phyloP scores from a whole-genome alignment of 2,329 filamentous ascomycete genomes.

The Fusarium pseudonygamai region DNA sequence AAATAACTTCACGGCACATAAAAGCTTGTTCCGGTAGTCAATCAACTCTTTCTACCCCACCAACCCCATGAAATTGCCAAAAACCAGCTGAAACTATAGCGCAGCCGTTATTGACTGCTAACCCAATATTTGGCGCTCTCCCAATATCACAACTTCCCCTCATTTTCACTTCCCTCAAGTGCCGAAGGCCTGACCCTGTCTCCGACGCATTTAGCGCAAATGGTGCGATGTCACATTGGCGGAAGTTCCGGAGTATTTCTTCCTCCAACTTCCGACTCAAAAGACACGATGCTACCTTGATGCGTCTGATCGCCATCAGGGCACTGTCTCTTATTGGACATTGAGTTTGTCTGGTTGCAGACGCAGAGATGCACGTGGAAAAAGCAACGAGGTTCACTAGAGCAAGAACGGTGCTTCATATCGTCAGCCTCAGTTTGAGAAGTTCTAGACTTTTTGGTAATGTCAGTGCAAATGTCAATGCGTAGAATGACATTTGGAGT shows the following conservation, averaged over 20 bases:
- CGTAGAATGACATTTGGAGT: not conserved
- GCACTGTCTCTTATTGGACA: not conserved
- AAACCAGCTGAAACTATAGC: not conserved
- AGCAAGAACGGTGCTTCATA: not conserved
- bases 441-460: not conserved
- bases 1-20: no score
- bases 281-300: not conserved
- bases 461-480: not conserved
- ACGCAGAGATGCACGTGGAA: not conserved
- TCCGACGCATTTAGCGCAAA: not conserved
- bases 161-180: not conserved
- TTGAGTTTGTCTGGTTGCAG: not conserved
- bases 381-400: not conserved
- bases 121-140: not conserved
- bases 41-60: not conserved
- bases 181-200: not conserved
- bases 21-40: not conserved
- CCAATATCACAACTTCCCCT: not conserved
- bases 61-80: not conserved
- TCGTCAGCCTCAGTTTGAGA: not conserved
- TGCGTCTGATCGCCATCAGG: not conserved
- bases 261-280: not conserved
- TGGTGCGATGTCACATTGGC: not conserved
- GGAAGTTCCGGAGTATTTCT: not conserved
- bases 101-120: not conserved